phyloP scores from a whole-genome alignment of 768 basidiomycete species.

The Pluteus cervinus region DNA sequence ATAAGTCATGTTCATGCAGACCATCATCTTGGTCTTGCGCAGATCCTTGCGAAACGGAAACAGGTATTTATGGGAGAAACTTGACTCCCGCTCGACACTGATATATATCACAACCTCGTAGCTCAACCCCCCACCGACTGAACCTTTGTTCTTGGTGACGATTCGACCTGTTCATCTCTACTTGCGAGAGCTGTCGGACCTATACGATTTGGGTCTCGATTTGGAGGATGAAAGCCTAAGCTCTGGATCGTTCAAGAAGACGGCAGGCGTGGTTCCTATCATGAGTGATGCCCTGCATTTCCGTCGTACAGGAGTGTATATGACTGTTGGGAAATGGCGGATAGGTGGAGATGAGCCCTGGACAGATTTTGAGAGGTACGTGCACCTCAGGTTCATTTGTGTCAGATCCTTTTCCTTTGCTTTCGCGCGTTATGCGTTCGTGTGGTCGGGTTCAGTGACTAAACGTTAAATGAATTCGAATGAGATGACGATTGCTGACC shows the following conservation, averaged over 20 bases:
- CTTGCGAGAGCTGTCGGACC: slow-evolving; percentile 63
- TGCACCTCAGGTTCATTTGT: background rate
- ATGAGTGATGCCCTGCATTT: slow-evolving; percentile 52
- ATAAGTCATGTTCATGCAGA: slow-evolving; percentile 91
- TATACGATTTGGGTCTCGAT: slow-evolving; percentile 67
- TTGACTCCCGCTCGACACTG: background rate
- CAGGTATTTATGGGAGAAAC: slow-evolving; percentile 37
- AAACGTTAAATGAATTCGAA: too few species aligned
- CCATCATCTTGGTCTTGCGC: slow-evolving; percentile 81
- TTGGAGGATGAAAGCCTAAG: slow-evolving; percentile 11
- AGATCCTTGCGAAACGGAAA: slow-evolving; percentile 65
- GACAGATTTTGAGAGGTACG: slow-evolving; percentile 35
- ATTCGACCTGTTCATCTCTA: slow-evolving; percentile 53
- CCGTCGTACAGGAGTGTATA: slow-evolving; percentile 29
- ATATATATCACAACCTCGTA: slow-evolving; percentile 18
- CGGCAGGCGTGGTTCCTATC: slow-evolving; percentile 46
- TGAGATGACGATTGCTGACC: too few species aligned
- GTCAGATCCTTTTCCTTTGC: too few species aligned
- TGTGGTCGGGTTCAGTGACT: too few species aligned
- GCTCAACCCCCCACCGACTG: slow-evolving; percentile 56
- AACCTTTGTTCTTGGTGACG: slow-evolving; percentile 69
- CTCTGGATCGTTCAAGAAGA: background rate
- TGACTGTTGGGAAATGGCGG: slow-evolving; percentile 33
- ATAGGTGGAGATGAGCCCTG: slow-evolving; percentile 39
- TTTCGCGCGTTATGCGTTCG: too few species aligned